Conservation (phyloP, 176 grass and related monocot genomes). For the Eleusine indica region DNA sequence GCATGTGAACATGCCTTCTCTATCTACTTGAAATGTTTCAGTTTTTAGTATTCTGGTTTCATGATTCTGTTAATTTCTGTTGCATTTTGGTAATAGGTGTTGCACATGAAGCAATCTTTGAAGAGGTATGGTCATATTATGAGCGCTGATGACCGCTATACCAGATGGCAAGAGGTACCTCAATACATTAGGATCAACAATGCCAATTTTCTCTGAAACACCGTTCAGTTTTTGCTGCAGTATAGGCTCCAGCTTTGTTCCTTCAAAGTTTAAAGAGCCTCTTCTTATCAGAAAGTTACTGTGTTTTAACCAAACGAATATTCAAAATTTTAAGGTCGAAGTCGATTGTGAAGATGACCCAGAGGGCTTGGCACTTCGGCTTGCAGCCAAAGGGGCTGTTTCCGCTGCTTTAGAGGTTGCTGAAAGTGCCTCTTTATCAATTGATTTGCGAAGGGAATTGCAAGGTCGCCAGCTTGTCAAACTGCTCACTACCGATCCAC, state of each 20-base stretch:
- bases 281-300: neutral
- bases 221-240: neutral
- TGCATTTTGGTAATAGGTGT: constrained; percentile 51
- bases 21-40: constrained; percentile 30
- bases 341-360: constrained; percentile 76
- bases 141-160: constrained; percentile 75
- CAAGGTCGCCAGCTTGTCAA: constrained; percentile 97
- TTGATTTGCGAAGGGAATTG: constrained; percentile 90
- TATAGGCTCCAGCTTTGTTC: constrained; percentile 23
- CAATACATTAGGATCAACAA: constrained; percentile 6
- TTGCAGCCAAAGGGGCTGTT: constrained; percentile 95
- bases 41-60: constrained; percentile 31
- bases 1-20: constrained; percentile 13
- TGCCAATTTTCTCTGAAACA: neutral
- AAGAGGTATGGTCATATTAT: constrained; percentile 82
- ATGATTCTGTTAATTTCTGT: constrained; percentile 21
- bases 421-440: constrained; percentile 93
- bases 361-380: constrained; percentile 84
- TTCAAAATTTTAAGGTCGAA: constrained; percentile 74
- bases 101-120: constrained; percentile 80
- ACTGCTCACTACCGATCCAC: constrained; percentile 87
- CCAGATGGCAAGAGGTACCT: constrained; percentile 93
- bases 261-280: constrained; percentile 21
- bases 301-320: constrained; percentile 20
- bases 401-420: constrained; percentile 91